These are phyloP conservation scores for Pelargonium myrrhifolium DNA, from an alignment of 441 rosid genomes.

Conservation along the genomic window DNA sequence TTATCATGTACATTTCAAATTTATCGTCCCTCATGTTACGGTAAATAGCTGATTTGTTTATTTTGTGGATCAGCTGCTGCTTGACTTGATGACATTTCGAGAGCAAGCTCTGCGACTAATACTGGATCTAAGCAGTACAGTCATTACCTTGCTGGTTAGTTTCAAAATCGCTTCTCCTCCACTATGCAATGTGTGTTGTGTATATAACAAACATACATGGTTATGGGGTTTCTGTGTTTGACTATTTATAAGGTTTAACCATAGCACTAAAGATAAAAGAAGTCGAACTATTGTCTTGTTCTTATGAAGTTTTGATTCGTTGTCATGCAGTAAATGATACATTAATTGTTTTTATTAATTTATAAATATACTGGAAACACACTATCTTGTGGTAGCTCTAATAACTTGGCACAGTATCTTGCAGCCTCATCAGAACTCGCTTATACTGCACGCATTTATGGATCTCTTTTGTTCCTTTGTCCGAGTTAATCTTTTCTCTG, in stretches of 20 bases:
- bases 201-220: slow-evolving; percentile 8
- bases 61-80: slow-evolving; percentile 73
- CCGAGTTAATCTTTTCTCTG: slow-evolving; percentile 86
- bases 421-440: slow-evolving; percentile 99
- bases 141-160: slow-evolving; percentile 95
- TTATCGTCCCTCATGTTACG: slow-evolving; percentile 3
- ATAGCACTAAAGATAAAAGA: not conserved
- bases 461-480: slow-evolving; percentile 95
- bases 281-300: not conserved
- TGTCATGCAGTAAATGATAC: slow-evolving; percentile 1
- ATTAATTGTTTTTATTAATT: not conserved
- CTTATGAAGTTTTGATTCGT: not conserved
- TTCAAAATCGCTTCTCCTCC: slow-evolving; percentile 21
- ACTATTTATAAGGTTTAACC: not conserved
- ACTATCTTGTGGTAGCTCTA: slow-evolving; percentile 36
- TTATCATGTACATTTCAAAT: not conserved
- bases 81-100: slow-evolving; percentile 93
- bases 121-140: slow-evolving; percentile 96
- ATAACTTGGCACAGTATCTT: slow-evolving; percentile 61
- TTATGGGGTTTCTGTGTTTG: not conserved
- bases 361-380: not conserved
- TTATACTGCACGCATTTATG: slow-evolving; percentile 93
- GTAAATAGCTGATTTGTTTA: slow-evolving; percentile 22
- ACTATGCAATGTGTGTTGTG: not conserved
- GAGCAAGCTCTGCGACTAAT: slow-evolving; percentile 96